These are phyloP conservation scores for Pyrus bretschneideri DNA, from an alignment of 306 rosid species.

Conservation along the genomic window DNA sequence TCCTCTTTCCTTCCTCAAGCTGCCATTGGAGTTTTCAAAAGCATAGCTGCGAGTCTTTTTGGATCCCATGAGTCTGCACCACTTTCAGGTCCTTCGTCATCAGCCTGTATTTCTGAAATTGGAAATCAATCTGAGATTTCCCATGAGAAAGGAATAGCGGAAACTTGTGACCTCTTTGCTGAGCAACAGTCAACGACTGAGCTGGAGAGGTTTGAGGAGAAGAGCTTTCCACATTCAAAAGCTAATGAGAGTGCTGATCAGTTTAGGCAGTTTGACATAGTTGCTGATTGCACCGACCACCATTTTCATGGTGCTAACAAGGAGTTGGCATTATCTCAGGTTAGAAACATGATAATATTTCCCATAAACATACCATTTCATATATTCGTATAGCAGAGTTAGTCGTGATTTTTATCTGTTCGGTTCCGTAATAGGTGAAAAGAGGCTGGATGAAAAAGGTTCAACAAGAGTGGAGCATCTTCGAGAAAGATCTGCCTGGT, in stretches of 20 bases:
- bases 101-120: slow-evolving; percentile 41
- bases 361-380: background rate
- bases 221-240: slow-evolving; percentile 1
- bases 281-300: slow-evolving; percentile 67
- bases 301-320: slow-evolving; percentile 51
- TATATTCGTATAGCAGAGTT: slow-evolving; percentile 2
- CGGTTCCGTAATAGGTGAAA: slow-evolving; percentile 38
- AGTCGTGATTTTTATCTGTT: slow-evolving; percentile 10
- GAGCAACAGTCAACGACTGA: slow-evolving; percentile 26
- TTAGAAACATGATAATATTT: slow-evolving; percentile 26
- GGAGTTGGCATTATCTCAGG: slow-evolving; percentile 59
- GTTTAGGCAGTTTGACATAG: slow-evolving; percentile 64
- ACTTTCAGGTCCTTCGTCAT: slow-evolving; percentile 31
- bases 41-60: slow-evolving; percentile 47
- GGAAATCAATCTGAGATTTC: slow-evolving; percentile 33
- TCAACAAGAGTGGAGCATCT: slow-evolving; percentile 87
- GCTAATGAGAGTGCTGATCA: slow-evolving; percentile 18
- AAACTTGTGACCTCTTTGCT: slow-evolving; percentile 33
- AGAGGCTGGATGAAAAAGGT: slow-evolving; percentile 81
- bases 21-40: slow-evolving; percentile 60
- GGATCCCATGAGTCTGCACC: slow-evolving; percentile 49
- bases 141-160: slow-evolving; percentile 32
- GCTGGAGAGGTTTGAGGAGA: slow-evolving; percentile 27
- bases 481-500: slow-evolving; percentile 89
- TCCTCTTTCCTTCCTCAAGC: slow-evolving; percentile 65